Percentiles rank a stretch among this genome's conserved stretches.
phyloP scores from a whole-genome alignment of 345 rosid species.

The thale cress (Arabidopsis thaliana) region DNA sequence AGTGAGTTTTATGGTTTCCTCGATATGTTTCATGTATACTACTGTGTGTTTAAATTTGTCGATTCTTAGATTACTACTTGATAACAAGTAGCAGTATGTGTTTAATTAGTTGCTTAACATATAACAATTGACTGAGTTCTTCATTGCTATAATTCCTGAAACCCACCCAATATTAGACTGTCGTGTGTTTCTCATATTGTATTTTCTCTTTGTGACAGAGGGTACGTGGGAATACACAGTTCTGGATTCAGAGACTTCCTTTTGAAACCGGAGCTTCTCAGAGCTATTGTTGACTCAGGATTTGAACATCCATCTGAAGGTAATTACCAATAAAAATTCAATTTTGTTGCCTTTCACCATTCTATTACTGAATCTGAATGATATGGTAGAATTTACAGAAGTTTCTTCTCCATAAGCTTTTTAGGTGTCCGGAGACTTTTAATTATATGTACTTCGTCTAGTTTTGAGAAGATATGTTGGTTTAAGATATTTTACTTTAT shows the following conservation, averaged over 20 bases:
- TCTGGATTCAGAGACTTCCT: constrained; percentile 99
- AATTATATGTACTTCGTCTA: neutral
- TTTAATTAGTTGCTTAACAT: neutral
- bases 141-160: neutral
- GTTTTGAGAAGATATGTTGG: neutral
- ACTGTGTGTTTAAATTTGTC: neutral
- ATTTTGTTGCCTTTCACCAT: neutral
- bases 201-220: constrained; percentile 49
- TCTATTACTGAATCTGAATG: neutral
- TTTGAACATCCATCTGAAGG: constrained; percentile 99
- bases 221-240: constrained; percentile 98
- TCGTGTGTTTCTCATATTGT: neutral
- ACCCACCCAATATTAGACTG: neutral
- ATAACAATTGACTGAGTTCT: too few relatives aligned
- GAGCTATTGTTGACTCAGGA: constrained; percentile 97
- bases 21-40: neutral
- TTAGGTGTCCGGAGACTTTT: neutral
- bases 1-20: constrained; percentile 53
- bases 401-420: neutral
- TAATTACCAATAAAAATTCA: constrained; percentile 41
- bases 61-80: neutral
- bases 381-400: neutral
- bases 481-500: neutral
- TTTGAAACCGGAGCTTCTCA: constrained; percentile 96
- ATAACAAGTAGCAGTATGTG: neutral